Conservation (phyloP, 352 stramenopile genomes). For the Phytophthora gonapodyides region DNA sequence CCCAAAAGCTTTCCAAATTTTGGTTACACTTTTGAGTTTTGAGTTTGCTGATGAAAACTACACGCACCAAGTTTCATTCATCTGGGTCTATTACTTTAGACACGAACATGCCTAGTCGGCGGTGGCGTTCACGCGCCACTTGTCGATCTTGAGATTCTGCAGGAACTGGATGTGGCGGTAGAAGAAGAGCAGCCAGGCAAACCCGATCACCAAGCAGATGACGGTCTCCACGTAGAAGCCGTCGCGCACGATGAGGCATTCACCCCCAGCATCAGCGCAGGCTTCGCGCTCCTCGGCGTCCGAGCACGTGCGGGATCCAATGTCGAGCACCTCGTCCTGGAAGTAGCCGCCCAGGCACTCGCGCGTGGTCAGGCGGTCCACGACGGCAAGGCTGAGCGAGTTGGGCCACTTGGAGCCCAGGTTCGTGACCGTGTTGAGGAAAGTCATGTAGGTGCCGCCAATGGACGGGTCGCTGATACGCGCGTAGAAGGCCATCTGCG, state of each 20-base stretch:
- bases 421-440: constrained; percentile 99
- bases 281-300: constrained; percentile 64
- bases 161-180: constrained; percentile 69
- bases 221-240: constrained; percentile 84
- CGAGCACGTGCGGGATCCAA: constrained; percentile 81
- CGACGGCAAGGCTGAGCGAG: constrained; percentile 81
- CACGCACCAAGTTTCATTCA: too few relatives aligned
- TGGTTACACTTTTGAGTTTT: too few relatives aligned
- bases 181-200: constrained; percentile 74
- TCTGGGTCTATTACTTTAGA: constrained; percentile 30
- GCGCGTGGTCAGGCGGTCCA: constrained; percentile 81
- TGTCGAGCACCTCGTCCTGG: constrained; percentile 73
- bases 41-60: too few relatives aligned
- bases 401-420: constrained; percentile 95
- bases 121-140: constrained; percentile 67
- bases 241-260: constrained; percentile 80
- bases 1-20: too few relatives aligned
- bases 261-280: constrained; percentile 60
- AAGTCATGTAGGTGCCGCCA: constrained; percentile 99
- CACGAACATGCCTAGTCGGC: constrained; percentile 35
- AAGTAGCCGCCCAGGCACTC: constrained; percentile 75
- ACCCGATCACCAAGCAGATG: constrained; percentile 67
- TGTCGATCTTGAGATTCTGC: constrained; percentile 84
- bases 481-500: constrained; percentile 99
- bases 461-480: constrained; percentile 97